phyloP scores from a whole-genome alignment of 2,329 filamentous ascomycete genomes.

The Trichoderma sp. region DNA sequence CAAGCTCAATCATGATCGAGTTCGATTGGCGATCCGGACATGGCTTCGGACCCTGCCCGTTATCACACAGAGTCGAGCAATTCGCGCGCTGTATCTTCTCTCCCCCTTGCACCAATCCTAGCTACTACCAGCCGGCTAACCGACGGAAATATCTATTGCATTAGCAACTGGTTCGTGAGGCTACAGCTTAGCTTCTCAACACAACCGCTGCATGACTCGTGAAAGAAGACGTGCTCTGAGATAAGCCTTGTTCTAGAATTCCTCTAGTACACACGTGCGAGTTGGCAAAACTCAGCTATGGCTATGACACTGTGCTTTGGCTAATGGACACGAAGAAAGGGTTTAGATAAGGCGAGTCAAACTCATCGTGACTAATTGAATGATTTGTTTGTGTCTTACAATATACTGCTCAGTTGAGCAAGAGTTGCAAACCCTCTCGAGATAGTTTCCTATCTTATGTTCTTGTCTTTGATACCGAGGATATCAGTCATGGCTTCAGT shows the following conservation, averaged over 20 bases:
- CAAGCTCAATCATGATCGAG: not conserved
- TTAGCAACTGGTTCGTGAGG: not conserved
- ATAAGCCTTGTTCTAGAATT: slow-evolving; percentile 16
- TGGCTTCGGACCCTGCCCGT: not conserved
- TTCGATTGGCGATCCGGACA: not conserved
- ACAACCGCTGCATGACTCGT: slow-evolving; percentile 7
- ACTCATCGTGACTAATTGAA: not conserved
- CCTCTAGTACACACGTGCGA: not conserved
- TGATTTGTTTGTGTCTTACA: not conserved
- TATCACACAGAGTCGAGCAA: not conserved
- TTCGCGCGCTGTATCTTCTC: not conserved
- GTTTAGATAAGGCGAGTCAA: not conserved
- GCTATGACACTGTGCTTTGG: not conserved
- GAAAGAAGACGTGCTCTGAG: not conserved
- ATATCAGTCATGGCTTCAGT: not conserved
- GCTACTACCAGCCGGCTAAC: not conserved
- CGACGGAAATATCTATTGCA: not conserved
- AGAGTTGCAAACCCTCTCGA: not conserved
- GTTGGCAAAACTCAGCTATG: not conserved
- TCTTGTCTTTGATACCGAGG: not conserved
- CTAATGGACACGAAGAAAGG: not conserved
- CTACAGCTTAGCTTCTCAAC: slow-evolving; percentile 1
- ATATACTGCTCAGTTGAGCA: not conserved
- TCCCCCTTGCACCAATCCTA: not conserved
- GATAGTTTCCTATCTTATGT: not conserved